Evolutionary conservation across 2,329 filamentous ascomycete genomes (phyloP).

Genomic region (Geosmithia putterillii): DNA sequence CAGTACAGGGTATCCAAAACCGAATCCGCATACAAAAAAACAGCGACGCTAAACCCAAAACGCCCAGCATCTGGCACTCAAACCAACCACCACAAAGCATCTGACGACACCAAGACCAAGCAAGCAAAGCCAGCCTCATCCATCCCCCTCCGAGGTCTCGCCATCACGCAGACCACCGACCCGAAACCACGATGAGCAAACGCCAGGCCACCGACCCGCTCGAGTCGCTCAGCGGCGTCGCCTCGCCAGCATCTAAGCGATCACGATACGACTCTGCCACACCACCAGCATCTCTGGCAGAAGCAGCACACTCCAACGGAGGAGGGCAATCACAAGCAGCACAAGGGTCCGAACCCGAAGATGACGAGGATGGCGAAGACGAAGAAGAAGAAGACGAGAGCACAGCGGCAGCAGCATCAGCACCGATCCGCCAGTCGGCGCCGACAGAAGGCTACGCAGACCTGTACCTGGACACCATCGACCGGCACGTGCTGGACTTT

Average conservation of each 20-base stretch:
- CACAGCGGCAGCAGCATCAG: conserved; percentile 17
- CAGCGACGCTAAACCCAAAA: too few relatives aligned
- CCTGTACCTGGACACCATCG: conserved; percentile 94
- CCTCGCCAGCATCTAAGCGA: conserved; percentile 47
- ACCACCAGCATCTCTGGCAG: conserved; percentile 23
- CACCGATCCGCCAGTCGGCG: conserved; percentile 57
- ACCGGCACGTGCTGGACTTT: conserved; percentile 86
- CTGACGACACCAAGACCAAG: too few relatives aligned
- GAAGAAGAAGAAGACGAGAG: conserved; percentile 27
- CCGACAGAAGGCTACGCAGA: conserved; percentile 86
- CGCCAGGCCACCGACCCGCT: conserved; percentile 48
- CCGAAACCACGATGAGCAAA: conserved; percentile 32
- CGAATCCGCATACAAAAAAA: too few relatives aligned
- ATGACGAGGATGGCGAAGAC: conserved; percentile 22
- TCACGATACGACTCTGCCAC: conserved; percentile 34
- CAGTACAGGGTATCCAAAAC: too few relatives aligned
- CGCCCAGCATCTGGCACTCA: too few relatives aligned
- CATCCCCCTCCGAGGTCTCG: too few relatives aligned
- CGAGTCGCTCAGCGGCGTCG: conserved; percentile 40
- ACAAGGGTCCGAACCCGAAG: conserved; percentile 21
- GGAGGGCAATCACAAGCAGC: conserved; percentile 20
- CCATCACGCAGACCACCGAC: too few relatives aligned
- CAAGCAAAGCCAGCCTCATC: too few relatives aligned
- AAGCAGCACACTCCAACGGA: conserved; percentile 14
- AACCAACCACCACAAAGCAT: too few relatives aligned